Evolutionary conservation across 163 green algal species (phyloP).

Genomic region (Scenedesmus sp.): DNA sequence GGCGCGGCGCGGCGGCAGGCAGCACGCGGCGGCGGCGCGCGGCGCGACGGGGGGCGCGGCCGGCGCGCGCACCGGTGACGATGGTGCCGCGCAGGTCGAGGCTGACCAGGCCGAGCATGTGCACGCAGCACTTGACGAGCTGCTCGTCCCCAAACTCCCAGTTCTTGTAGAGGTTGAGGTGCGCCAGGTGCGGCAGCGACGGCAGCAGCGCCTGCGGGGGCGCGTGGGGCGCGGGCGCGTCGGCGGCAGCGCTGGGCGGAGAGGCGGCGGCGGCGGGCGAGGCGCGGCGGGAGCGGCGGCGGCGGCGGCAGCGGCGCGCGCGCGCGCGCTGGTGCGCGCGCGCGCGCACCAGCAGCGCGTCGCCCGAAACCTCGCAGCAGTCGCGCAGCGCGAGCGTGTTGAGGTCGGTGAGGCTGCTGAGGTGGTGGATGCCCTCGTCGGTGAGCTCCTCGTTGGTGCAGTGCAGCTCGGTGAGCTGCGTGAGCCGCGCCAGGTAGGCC

Average conservation of each 20-base stretch:
- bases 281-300: neutral
- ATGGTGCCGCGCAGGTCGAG: conserved; percentile 54
- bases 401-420: conserved; percentile 53
- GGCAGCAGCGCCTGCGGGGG: conserved; percentile 28
- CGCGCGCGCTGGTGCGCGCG: too few relatives aligned
- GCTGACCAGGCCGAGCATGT: conserved; percentile 49
- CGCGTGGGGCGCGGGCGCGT: neutral
- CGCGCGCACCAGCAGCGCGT: conserved; percentile 50
- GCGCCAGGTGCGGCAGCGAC: conserved; percentile 57
- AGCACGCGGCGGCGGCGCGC: conserved; percentile 35
- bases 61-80: conserved; percentile 14
- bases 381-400: conserved; percentile 60
- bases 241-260: neutral
- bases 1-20: conserved; percentile 20
- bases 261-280: neutral
- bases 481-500: conserved; percentile 51
- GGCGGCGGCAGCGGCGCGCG: neutral
- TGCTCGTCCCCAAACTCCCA: conserved; percentile 64
- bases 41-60: neutral
- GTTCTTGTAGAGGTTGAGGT: conserved; percentile 60
- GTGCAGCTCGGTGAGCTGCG: conserved; percentile 47
- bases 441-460: conserved; percentile 61
- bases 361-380: conserved; percentile 52
- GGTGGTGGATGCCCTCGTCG: conserved; percentile 55
- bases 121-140: conserved; percentile 53